A percentile compares a stretch with the other conserved stretches of the same genome.
phyloP scores from a whole-genome alignment of 345 rosid genomes.

The Raphanus sativus region DNA sequence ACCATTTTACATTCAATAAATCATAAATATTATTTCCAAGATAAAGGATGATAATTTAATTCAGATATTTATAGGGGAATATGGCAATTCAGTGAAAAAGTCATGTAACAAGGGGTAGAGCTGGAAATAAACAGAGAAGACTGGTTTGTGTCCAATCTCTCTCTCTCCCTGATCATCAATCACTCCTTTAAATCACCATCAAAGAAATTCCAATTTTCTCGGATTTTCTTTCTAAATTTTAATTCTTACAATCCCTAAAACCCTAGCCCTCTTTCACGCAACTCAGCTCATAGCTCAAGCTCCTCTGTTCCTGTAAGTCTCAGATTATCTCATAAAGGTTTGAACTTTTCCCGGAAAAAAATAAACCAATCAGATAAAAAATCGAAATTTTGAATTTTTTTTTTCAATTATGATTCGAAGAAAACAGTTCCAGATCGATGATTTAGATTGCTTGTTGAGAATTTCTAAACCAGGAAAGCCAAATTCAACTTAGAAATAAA shows the following conservation, averaged over 20 bases:
- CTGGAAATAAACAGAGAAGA: background rate
- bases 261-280: constrained; percentile 28
- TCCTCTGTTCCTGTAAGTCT: constrained; percentile 41
- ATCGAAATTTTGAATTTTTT: background rate
- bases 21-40: background rate
- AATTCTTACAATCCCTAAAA: constrained; percentile 36
- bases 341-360: background rate
- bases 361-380: background rate
- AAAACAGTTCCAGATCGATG: constrained; percentile 9
- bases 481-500: constrained; percentile 1
- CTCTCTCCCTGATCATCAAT: constrained; percentile 24
- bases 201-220: constrained; percentile 41
- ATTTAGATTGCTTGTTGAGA: background rate
- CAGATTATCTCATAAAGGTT: background rate
- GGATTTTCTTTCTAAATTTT: constrained; percentile 26
- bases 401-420: background rate
- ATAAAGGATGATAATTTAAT: background rate
- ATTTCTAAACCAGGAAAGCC: background rate
- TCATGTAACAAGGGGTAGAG: constrained; percentile 21
- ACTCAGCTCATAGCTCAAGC: constrained; percentile 25
- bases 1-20: background rate
- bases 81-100: constrained; percentile 26
- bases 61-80: constrained; percentile 19
- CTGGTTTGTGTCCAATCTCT: constrained; percentile 18
- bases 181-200: constrained; percentile 43